Evolutionary conservation across 139 green algal genomes (phyloP).

Genomic region (Closterium sp.): DNA sequence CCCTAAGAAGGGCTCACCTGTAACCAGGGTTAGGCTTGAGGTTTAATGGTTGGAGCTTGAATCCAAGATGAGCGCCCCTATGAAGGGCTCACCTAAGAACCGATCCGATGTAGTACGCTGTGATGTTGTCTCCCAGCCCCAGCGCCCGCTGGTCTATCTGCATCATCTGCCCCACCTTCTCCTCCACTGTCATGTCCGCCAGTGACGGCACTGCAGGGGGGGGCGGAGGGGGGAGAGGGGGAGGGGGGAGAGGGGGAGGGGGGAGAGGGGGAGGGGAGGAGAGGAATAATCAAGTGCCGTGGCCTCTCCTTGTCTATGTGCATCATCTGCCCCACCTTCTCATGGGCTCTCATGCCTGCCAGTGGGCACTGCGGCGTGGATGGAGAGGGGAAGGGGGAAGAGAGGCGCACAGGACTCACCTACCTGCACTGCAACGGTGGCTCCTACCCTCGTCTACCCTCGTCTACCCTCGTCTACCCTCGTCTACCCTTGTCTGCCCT

Average conservation of each 20-base stretch:
- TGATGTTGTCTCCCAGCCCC: background rate
- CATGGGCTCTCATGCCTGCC: slow-evolving; percentile 12
- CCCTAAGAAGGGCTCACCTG: no score
- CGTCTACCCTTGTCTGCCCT: no score
- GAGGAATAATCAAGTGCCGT: no score
- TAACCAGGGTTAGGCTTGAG: no score
- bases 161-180: slow-evolving; percentile 45
- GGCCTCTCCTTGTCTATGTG: background rate
- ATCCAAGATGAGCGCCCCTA: no score
- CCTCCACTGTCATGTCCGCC: slow-evolving; percentile 14
- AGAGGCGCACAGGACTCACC: background rate
- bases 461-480: no score
- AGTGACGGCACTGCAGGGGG: slow-evolving; percentile 11
- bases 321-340: slow-evolving; percentile 44
- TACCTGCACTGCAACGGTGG: background rate
- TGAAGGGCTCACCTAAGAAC: background rate
- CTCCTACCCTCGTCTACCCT: no score
- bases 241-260: no score
- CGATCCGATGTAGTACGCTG: background rate
- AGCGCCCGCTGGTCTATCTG: background rate
- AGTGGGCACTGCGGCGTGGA: background rate
- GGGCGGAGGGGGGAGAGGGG: no score
- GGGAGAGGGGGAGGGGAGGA: no score
- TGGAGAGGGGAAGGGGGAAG: background rate
- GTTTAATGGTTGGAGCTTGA: no score